Base-by-base conservation (phyloP, 805 yeast genomes). In the Candida chilensis region DNA sequence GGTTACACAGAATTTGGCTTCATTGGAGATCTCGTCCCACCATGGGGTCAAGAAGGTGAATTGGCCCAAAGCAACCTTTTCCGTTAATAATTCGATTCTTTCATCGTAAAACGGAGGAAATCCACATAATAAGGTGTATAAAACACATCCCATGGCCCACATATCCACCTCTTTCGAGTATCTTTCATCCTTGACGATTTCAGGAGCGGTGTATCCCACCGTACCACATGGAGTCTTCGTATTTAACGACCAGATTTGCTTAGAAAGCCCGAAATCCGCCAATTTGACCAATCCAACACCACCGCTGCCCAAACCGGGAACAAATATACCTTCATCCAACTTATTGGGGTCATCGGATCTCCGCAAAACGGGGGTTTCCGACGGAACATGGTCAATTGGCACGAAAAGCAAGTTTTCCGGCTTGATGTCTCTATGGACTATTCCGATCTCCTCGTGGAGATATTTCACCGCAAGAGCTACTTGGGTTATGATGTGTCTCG, bases 171-270 rank as follows among this genome's bases (percentile, higher is more conserved):
- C 81, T 60, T 84, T 86, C 2, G 95, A 83, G 50, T 92, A 92
- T 28, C 78, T 69, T 59, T 88, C 94, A 53, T 92, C 97, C 40
- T 81, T 78, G 24, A 92, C 97, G 42, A 92, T 90, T 54, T 92
- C 98, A 0, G 98, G 98, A 0, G 98, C 98, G 2, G 97, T 90
- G 48, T 92, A 92, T 3, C 97, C 97, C 12, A 92, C 96, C 1
- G 98, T 92, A 30, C 98, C 98, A 58, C 98, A 92, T 0, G 98
- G 98, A 1, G 98, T 92, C 67, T 86, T 85, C 15, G 96, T 84
- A 44, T 83, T 83, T 29, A 78, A 71, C 45, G 81, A 84, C 78
- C 87, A 81, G 19, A 90, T 76, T 48, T 87, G 84, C 54, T 92
- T 92, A 3, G 95, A 85, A 13, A 92, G 61, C 0, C 98, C 98